A percentile compares a stretch with the other conserved stretches of the same genome.
phyloP scores from a whole-genome alignment of 2,329 filamentous ascomycete genomes.

The Penicillium fuscoglaucum region DNA sequence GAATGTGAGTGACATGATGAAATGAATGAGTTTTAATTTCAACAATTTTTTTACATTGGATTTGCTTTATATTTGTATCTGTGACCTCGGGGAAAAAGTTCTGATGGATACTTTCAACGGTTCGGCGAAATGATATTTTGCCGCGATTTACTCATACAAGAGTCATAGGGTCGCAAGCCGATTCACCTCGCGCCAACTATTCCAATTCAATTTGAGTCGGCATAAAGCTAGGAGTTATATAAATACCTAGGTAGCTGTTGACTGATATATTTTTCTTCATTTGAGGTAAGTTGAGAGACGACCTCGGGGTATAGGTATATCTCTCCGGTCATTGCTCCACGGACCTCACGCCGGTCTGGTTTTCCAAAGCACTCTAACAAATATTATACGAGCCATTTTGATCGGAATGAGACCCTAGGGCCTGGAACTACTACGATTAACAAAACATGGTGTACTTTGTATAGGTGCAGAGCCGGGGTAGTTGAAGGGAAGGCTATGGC shows the following conservation, averaged over 20 bases:
- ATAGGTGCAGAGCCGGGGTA: not conserved
- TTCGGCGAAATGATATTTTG: conserved; percentile 9
- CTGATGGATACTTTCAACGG: not conserved
- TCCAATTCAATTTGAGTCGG: not conserved
- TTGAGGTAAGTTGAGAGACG: not conserved
- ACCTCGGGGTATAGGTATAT: not conserved
- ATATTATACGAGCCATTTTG: not conserved
- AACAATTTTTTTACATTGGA: not conserved
- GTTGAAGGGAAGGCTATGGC: not conserved
- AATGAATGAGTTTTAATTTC: not conserved
- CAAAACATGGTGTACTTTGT: not conserved
- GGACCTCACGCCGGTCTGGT: not conserved
- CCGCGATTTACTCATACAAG: conserved; percentile 4
- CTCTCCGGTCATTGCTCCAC: not conserved
- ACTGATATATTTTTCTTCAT: not conserved
- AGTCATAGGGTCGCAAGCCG: not conserved
- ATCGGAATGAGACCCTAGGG: not conserved
- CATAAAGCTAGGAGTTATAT: not conserved
- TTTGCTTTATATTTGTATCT: not conserved
- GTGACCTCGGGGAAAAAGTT: not conserved
- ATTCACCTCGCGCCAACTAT: not conserved
- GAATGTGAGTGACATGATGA: conserved; percentile 14
- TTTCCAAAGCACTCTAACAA: not conserved
- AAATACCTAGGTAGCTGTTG: too few relatives aligned
- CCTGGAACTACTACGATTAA: not conserved